Evolutionary conservation across 148 eudicot genomes (phyloP), one percentile per base, ranked within the genome.

Genomic region (Amaranthus hypochondriacus): DNA sequence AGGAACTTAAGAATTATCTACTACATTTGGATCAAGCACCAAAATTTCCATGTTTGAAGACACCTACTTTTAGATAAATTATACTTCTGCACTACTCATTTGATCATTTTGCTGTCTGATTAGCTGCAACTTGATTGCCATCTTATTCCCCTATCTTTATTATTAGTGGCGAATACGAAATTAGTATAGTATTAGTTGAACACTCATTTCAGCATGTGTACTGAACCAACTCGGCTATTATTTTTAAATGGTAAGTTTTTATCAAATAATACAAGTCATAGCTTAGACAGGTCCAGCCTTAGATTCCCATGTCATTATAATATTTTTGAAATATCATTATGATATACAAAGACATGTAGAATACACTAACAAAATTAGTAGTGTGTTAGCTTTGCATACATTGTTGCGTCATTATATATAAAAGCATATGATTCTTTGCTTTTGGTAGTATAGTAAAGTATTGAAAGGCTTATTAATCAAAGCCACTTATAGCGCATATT

Each of bases 361-460:
- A 66, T 11, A 58, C 9, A 55, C 21, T 55, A 62, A n/a, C 70
- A 74, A 28, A n/a, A 55, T 18, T 46, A 8, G 3, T 28, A 52
- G 7, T 46, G 5, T 56, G 13, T 65, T 12, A 28, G 39, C 62
- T 11, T 56, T 67, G 57, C 64, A 9, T 28, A 12, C 39, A 28
- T 28, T 12, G 18, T 47, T 47, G 71, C 46, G 52, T 48, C 56
- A 66, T 42, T 74, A 73, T 67, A 70, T 58, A 48, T 68, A 46
- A 47, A 61, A 61, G 65, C 63, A 73, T 60, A 62, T 43, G 53
- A 48, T 78, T 68, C 73, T 68, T 28, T 68, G 66, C 72, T 65
- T 77, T 52, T 66, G n/a, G 10, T 56, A 47, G 49, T 49, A 11
- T 49, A 11, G 66, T 54, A 65, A 77, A 70, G 48, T 73, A 58